A percentile compares a stretch with the other conserved stretches of the same genome.
These are phyloP conservation scores for Aspergillus sergii DNA, from an alignment of 2,329 filamentous ascomycete species.

Conservation along the genomic window DNA sequence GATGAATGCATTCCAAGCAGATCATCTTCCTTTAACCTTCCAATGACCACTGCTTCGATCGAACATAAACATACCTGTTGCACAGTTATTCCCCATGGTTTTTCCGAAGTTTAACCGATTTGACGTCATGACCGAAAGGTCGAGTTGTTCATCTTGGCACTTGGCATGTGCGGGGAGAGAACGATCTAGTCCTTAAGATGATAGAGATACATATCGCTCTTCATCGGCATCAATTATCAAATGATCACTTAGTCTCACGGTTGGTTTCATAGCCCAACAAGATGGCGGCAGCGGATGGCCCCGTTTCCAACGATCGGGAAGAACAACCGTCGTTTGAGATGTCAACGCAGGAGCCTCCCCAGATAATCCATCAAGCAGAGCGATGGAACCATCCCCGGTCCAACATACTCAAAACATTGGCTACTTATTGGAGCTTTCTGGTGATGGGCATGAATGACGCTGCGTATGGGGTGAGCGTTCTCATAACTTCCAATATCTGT, in stretches of 20 bases:
- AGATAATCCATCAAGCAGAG: background rate
- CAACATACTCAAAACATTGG: slow-evolving; percentile 5
- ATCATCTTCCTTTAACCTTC: background rate
- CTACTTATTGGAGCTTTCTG: slow-evolving; percentile 23
- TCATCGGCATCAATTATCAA: background rate
- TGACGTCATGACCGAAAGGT: background rate
- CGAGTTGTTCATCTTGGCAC: background rate
- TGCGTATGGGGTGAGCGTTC: slow-evolving; percentile 9
- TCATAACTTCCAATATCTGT: background rate
- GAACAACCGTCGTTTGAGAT: background rate
- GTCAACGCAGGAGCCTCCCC: background rate
- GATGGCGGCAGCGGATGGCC: background rate
- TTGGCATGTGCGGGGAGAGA: background rate
- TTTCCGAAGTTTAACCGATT: background rate
- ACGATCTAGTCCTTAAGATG: background rate
- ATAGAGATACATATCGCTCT: background rate
- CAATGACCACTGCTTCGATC: background rate
- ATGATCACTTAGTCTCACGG: background rate
- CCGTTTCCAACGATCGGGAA: background rate
- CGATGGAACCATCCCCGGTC: slow-evolving; percentile 4
- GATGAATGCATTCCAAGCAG: background rate
- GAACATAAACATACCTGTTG: background rate
- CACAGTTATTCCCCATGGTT: background rate
- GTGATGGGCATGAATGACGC: slow-evolving; percentile 28
- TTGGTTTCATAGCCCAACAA: background rate